phyloP scores from a whole-genome alignment of 768 basidiomycete species.

The Collybiopsis confluens region DNA sequence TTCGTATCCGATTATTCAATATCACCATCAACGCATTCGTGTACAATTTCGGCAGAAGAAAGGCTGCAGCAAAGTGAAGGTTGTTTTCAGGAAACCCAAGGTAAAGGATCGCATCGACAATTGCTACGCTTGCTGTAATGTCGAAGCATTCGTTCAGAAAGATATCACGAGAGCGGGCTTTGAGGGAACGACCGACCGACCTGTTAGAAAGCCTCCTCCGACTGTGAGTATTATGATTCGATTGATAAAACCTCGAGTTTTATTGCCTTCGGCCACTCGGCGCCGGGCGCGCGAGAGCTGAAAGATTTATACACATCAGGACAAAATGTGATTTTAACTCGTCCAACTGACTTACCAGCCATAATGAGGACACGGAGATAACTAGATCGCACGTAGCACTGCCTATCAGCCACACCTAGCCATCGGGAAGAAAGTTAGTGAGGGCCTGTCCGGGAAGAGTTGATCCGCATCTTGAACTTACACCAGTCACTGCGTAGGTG shows the following conservation, averaged over 20 bases:
- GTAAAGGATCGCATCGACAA: constrained; percentile 22
- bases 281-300: constrained; percentile 15
- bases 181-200: constrained; percentile 9
- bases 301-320: background rate
- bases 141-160: background rate
- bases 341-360: constrained; percentile 15
- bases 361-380: constrained; percentile 23
- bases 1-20: constrained; percentile 23
- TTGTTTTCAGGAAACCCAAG: constrained; percentile 21
- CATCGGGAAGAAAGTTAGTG: background rate
- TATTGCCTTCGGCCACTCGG: constrained; percentile 20
- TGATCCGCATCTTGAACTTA: no score
- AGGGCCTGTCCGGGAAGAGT: no score
- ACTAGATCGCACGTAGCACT: constrained; percentile 23
- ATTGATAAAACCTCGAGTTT: constrained; percentile 19
- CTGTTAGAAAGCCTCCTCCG: constrained; percentile 24
- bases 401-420: constrained; percentile 15
- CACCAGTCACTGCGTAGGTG: background rate
- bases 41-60: constrained; percentile 24
- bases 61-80: constrained; percentile 20
- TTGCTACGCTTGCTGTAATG: constrained; percentile 20
- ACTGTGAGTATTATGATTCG: constrained; percentile 22
- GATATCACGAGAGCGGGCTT: background rate
- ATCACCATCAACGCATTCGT: constrained; percentile 26
- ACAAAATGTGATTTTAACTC: background rate